Evolutionary conservation across 352 stramenopile genomes (phyloP), one percentile per base, ranked within the genome.

Genomic region (Phytophthora palmivora): DNA sequence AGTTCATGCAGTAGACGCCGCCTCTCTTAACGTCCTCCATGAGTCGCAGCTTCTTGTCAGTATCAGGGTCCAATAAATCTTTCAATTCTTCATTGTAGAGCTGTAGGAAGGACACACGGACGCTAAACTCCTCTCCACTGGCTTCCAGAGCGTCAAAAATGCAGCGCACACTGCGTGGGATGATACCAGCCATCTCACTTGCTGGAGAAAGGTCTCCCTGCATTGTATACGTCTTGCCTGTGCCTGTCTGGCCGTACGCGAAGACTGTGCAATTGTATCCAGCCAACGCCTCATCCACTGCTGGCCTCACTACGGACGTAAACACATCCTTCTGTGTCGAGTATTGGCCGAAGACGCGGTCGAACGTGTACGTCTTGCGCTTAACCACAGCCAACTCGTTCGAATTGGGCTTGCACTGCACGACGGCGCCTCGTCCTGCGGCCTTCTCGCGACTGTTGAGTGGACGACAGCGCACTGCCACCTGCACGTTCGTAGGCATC

Each of bases 21-120:
- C 90, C 89, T 50, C 84, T 78, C 65, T 95, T 95, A 18, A 78
- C 53, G 64, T 97, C 91, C 32, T 97, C 90, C 79, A 97, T 92
- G 7, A 98, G 72, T 7, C 87, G 73, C 56, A 97, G 67, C 68
- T 92, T 91, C 67, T 94, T 95, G 58, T 90, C 87, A 11, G 84
- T 82, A 15, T 81, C 64, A 3, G 89, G 80, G 22, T 82, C 80
- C 11, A 98, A 71, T 43, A 99, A 67, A 69, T 99, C 97, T 41
- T 95, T 92, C 7, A 98, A 76, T 55, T 99, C 96, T 78, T 99
- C 97, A 60, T 99, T 99, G 85, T 99, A 99, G 45, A 99, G 90
- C 83, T 99, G 97, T 50, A 99, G 78, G 71, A 98, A 99, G 34
- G 92, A 98, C 21, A 98, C 94, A 24, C 91, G 95, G 41, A 99